Base-by-base conservation (phyloP, 2,329 filamentous ascomycete species). In the Neopestalotiopsis clavispora region DNA sequence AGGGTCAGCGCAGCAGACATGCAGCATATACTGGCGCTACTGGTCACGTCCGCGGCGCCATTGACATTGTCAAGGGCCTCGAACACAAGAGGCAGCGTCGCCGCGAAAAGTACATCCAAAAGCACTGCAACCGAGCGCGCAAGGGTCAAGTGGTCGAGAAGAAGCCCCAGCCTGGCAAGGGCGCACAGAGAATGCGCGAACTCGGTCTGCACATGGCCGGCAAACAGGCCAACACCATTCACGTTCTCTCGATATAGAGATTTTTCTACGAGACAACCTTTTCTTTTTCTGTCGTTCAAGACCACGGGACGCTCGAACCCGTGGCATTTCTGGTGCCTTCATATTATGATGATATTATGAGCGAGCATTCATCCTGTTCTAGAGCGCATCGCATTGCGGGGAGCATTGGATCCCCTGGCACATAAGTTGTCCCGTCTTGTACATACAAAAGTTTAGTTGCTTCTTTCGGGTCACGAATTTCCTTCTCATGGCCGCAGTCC, bases 21-120 rank as follows among this genome's bases (percentile, higher is more conserved):
- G 63, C 74, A 13, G 65, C 76, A 65, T 68, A 75, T 74, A 72
- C 75, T 13, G 72, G 71, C 69, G 81, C 82, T 69, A 87, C 91
- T 65, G 83, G 89, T 57, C 94, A 96, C 72, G 88, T 94, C 10
- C 92, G 96, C 71, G 94, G 94, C n/a, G 95, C 96, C 45, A 97
- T 99, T 73, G 96, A 98, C 80, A 99, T 98, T 71, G 93, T 98
- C 81, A 97, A 97, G 80, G 96, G 96, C 9, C 88, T 99, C 1
- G 96, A 99, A 83, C 92, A 93, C 81, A 98, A 97, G 84, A 92
- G 95, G 32, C 93, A 96, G 83, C 91, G 96, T 72, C 92, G 96
- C 74, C 75, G 77, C 66, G 78, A 79, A 68, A 93, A 94, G 78
- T 88, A 91, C 73, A 92, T 93, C 78, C 92, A 95, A 75, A 96